Percentiles rank a stretch among this genome's conserved stretches.
These are phyloP conservation scores for Suillus fuscotomentosus DNA, from an alignment of 768 basidiomycete genomes.

Conservation along the genomic window DNA sequence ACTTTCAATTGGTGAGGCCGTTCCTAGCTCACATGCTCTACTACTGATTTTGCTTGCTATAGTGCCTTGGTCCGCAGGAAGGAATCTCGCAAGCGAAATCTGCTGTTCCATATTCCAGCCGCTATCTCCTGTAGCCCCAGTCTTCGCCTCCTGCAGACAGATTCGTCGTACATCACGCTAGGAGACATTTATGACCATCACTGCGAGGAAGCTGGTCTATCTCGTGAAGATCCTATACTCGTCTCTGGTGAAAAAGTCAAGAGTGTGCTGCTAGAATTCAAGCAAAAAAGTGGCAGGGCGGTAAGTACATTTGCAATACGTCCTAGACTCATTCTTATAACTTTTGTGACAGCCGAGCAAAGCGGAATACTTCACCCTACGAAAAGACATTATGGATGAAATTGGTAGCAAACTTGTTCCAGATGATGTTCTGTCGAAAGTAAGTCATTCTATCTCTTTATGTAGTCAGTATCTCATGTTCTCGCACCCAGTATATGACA, in stretches of 20 bases:
- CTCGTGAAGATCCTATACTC: constrained; percentile 85
- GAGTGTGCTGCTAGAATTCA: constrained; percentile 60
- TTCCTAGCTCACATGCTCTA: not conserved
- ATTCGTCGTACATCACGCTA: constrained; percentile 86
- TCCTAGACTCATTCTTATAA: not conserved
- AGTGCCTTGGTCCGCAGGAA: constrained; percentile 87
- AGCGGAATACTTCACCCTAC: constrained; percentile 64
- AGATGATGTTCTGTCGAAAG: constrained; percentile 81
- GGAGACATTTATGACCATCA: constrained; percentile 94
- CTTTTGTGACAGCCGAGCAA: constrained; percentile 47
- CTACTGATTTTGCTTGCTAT: constrained; percentile 5
- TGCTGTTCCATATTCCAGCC: constrained; percentile 88
- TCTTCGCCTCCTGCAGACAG: constrained; percentile 86
- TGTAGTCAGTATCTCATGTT: not conserved
- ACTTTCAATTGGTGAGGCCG: constrained; percentile 81
- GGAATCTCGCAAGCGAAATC: constrained; percentile 88
- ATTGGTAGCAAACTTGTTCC: constrained; percentile 85
- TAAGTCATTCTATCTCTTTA: constrained; percentile 35
- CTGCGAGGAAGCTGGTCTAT: constrained; percentile 71
- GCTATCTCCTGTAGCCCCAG: constrained; percentile 81
- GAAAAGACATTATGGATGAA: constrained; percentile 88
- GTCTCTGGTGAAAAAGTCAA: constrained; percentile 84
- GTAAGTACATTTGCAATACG: constrained; percentile 16
- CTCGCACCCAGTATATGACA: constrained; percentile 74
- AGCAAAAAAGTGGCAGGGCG: constrained; percentile 44